Evolutionary conservation across 2,329 filamentous ascomycete genomes (phyloP).

Genomic region (Penicillium sclerotigenum): DNA sequence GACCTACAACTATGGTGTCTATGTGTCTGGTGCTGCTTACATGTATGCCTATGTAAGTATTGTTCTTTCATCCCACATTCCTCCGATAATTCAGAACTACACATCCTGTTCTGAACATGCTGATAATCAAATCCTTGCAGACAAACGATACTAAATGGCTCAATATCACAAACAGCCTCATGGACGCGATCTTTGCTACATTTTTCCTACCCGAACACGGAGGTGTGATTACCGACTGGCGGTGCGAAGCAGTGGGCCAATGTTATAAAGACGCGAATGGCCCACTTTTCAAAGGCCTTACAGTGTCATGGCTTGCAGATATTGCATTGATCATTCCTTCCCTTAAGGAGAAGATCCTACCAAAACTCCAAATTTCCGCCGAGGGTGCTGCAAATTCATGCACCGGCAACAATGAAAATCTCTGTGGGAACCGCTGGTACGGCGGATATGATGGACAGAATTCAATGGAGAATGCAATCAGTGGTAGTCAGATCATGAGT

Average conservation of each 20-base stretch:
- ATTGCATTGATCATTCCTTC: constrained; percentile 60
- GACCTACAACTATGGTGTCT: constrained; percentile 62
- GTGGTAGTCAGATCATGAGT: constrained; percentile 57
- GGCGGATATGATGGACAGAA: constrained; percentile 52
- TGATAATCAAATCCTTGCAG: not conserved
- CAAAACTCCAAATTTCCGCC: constrained; percentile 57
- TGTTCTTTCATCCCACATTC: no score
- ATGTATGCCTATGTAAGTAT: constrained; percentile 3
- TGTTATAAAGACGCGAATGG: constrained; percentile 65
- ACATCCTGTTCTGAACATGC: not conserved
- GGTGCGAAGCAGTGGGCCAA: constrained; percentile 53
- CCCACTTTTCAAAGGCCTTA: constrained; percentile 65
- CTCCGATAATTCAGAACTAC: not conserved
- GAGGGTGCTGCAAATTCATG: constrained; percentile 60
- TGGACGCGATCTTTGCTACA: not conserved
- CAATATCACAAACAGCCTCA: not conserved
- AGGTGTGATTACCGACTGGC: not conserved
- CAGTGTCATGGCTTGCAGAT: constrained; percentile 63
- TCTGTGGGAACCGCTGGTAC: constrained; percentile 64
- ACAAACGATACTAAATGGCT: constrained; percentile 1
- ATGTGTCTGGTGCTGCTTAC: constrained; percentile 47
- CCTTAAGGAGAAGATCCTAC: constrained; percentile 53
- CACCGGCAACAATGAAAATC: constrained; percentile 55
- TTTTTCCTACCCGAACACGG: not conserved
- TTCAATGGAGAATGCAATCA: constrained; percentile 69